Percentiles rank a stretch among this genome's conserved stretches.
phyloP scores from a whole-genome alignment of 2,329 filamentous ascomycete species.

The Cercospora brassicicola region DNA sequence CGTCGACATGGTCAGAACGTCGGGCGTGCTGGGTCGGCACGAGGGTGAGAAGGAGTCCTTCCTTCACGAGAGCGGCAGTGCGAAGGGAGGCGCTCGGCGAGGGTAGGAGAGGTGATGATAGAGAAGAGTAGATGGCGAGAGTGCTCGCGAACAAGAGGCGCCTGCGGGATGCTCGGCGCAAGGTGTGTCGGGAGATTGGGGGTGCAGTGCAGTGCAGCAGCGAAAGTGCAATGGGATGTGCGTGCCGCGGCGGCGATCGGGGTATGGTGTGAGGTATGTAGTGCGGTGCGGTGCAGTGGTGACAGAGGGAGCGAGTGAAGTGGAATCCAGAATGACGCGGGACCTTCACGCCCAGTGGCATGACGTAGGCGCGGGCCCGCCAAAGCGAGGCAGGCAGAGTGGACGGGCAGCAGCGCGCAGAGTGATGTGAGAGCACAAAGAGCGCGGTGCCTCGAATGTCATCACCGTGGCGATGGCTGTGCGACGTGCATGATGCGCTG shows the following conservation, averaged over 20 bases:
- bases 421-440: too few species aligned
- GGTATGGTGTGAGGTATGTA: neutral
- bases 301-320: neutral
- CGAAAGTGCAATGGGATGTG: neutral
- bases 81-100: neutral
- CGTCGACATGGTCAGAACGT: constrained; percentile 56
- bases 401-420: neutral
- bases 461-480: neutral
- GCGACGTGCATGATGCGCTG: neutral
- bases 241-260: neutral
- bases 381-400: neutral
- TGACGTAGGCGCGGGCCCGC: neutral
- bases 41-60: neutral
- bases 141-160: neutral
- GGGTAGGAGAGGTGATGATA: neutral
- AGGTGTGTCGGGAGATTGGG: too few species aligned
- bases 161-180: neutral
- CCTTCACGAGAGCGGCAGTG: neutral
- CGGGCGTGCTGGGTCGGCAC: neutral
- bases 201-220: neutral
- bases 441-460: neutral
- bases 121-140: neutral
- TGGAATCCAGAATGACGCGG: neutral
- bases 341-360: neutral
- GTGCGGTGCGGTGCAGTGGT: neutral